These are phyloP conservation scores for Cicer pinnatifidum DNA, from an alignment of 306 rosid genomes.

Conservation along the genomic window DNA sequence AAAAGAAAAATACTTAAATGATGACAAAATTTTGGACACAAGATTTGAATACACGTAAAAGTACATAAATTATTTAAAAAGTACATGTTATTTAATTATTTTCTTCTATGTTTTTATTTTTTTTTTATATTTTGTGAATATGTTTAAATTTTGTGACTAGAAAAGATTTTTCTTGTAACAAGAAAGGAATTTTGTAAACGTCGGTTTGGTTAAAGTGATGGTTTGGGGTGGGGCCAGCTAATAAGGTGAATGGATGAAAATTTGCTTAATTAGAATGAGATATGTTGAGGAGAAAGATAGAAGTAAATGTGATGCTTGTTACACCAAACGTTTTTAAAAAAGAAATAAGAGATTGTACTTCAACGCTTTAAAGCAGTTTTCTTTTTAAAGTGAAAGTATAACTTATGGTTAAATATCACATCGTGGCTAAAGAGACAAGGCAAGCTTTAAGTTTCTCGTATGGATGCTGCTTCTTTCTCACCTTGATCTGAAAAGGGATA, in stretches of 20 bases:
- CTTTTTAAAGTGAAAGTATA: background rate
- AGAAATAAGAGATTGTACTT: conserved; percentile 25
- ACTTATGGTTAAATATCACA: background rate
- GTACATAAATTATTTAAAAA: no score
- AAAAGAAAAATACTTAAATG: no score
- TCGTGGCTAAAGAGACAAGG: no score
- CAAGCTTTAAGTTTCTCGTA: no score
- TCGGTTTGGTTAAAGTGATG: background rate
- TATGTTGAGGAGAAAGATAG: background rate
- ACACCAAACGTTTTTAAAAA: background rate
- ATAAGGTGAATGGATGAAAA: background rate
- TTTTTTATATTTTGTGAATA: no score
- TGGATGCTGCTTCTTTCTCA: no score
- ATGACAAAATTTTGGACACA: no score
- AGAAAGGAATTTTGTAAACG: conserved; percentile 46
- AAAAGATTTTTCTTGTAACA: background rate
- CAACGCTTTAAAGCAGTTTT: conserved; percentile 7
- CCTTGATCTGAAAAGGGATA: no score
- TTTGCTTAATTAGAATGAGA: background rate
- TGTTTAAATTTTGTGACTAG: no score
- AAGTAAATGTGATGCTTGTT: background rate
- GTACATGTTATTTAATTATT: no score
- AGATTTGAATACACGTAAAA: no score
- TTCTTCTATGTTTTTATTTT: no score
- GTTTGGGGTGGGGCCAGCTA: background rate